A percentile compares a stretch with the other conserved stretches of the same genome.
These are phyloP conservation scores for Fusarium sp. DNA, from an alignment of 2,329 filamentous ascomycete genomes.

Conservation along the genomic window DNA sequence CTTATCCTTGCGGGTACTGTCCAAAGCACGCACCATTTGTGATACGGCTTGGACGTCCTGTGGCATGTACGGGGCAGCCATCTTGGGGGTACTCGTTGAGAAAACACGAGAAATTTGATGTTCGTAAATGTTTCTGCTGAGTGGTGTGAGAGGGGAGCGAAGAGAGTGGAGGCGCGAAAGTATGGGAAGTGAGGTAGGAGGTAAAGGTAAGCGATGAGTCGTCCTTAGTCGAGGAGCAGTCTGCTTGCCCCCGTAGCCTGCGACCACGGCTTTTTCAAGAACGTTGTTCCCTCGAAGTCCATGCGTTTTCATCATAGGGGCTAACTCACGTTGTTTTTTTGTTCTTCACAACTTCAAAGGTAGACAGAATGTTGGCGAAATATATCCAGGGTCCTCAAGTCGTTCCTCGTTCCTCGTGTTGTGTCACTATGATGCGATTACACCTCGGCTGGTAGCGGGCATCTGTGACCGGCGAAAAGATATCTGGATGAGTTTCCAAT, in stretches of 20 bases:
- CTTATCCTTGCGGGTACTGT: conserved; percentile 63
- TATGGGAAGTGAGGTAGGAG: conserved; percentile 1
- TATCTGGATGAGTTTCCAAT: not conserved
- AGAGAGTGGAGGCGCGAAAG: not conserved
- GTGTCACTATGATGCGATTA: not conserved
- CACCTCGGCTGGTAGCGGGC: not conserved
- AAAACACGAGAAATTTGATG: not conserved
- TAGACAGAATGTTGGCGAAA: not conserved
- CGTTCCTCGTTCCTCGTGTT: not conserved
- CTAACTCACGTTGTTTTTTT: conserved; percentile 17
- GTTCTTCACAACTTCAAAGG: not conserved
- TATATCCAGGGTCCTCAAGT: not conserved
- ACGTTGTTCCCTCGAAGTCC: not conserved
- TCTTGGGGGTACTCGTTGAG: conserved; percentile 15
- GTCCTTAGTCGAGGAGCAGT: conserved; percentile 7
- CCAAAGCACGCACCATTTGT: conserved; percentile 71
- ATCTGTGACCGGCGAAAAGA: not conserved
- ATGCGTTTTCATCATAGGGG: not conserved
- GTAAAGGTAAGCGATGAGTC: not conserved
- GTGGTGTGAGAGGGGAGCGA: conserved; percentile 21
- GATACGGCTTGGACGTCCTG: conserved; percentile 77
- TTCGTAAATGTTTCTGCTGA: conserved; percentile 2
- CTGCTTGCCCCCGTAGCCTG: not conserved
- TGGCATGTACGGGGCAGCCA: conserved; percentile 65
- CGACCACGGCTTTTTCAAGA: not conserved